Evolutionary conservation across 306 rosid genomes (phyloP), one percentile per base, ranked within the genome.

Genomic region (Pyrus pyrifolia): DNA sequence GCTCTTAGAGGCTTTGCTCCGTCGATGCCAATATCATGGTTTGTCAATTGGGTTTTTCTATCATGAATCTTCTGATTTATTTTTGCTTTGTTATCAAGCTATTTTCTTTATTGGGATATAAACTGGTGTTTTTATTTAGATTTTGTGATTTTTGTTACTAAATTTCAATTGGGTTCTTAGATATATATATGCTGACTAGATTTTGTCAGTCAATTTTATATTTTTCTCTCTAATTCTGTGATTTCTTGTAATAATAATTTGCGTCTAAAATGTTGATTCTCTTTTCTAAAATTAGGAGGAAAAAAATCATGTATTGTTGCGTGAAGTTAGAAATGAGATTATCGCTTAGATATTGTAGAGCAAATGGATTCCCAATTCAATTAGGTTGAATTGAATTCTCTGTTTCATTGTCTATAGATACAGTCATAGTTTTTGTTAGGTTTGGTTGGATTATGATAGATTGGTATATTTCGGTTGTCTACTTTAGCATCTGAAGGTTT

Each of bases 1-100:
- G 69, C 75, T 96, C 71, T 74, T 96, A 82, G 97, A 92, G 84
- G 87, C 81, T 76, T 82, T 92, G 25, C 99, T 96, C 55, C 89
- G 91, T 68, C 88, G 88, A 78, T 96, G 99, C 85, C 89, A 89
- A 67, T 96, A 96, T 84, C 98, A 92, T 68, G 99, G 99, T 96
- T 53, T 63, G 81, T 52, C 29, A 78, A 15, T 52, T 83, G 78
- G 65, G 81, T 57, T 76, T 76, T 74, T 77, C 62, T 74, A 17
- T 25, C 44, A 27, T 14, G 38, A 17, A 29, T 59, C 23, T 51
- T 49, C 55, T 49, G 55, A 49, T 49, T 49, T 4, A 15, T 49
- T 49, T 49, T 49, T 49, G 55, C 55, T 49, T 49, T 49, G 55
- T 4, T 49, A 49, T 49, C 21, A 49, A 49, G 55, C 55, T 49